Conservation (phyloP, 208 protist genomes). For the Trypanosoma lewisi region DNA sequence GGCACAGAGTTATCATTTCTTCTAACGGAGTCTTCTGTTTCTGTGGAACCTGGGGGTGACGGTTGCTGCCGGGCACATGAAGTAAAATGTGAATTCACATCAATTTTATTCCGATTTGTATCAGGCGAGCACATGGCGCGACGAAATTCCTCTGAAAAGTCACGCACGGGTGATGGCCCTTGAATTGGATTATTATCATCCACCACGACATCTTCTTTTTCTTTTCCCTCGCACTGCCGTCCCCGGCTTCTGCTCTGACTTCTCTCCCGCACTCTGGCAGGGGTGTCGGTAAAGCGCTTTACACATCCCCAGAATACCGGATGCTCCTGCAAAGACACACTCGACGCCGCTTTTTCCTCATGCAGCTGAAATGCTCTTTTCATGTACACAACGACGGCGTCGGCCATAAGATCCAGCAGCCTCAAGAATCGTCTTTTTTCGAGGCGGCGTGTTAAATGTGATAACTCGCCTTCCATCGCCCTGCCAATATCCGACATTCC, state of each 20-base stretch:
- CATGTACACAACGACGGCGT: constrained; percentile 46
- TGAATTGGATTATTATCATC: not conserved
- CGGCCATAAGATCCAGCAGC: constrained; percentile 42
- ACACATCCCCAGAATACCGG: constrained; percentile 18
- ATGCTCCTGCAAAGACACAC: not conserved
- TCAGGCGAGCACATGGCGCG: constrained; percentile 9
- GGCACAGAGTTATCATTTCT: not conserved
- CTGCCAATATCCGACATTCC: constrained; percentile 5
- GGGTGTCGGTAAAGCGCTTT: not conserved
- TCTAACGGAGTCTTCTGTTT: not conserved
- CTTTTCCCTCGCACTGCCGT: not conserved
- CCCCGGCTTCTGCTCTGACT: not conserved
- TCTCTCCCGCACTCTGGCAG: not conserved
- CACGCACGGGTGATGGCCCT: not conserved
- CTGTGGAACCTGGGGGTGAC: not conserved
- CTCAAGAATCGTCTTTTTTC: constrained; percentile 25
- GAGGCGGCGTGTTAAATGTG: constrained; percentile 19
- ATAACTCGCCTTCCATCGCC: constrained; percentile 18
- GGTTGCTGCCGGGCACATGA: not conserved
- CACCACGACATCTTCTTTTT: not conserved
- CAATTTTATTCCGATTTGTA: not conserved
- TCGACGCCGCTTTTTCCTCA: not conserved
- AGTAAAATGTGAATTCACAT: not conserved
- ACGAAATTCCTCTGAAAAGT: constrained; percentile 12
- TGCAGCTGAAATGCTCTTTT: constrained; percentile 19